These are phyloP conservation scores for Sporothrix curviconia DNA, from an alignment of 2,329 filamentous ascomycete genomes.

Conservation along the genomic window DNA sequence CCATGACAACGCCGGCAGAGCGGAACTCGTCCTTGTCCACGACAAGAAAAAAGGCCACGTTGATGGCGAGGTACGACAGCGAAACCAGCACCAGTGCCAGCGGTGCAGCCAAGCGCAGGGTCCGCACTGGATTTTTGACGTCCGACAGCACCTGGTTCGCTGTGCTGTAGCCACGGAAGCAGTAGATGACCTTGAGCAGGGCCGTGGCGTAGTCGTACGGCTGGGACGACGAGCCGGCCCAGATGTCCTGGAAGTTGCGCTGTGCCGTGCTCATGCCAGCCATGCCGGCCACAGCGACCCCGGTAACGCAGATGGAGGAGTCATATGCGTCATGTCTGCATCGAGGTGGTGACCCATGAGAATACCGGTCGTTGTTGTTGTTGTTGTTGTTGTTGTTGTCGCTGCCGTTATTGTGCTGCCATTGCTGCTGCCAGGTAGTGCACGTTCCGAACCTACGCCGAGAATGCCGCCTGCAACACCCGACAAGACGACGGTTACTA, in stretches of 20 bases:
- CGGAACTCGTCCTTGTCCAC: slow-evolving; percentile 50
- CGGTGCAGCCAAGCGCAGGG: slow-evolving; percentile 50
- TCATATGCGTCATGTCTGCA: slow-evolving; percentile 11
- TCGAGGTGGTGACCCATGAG: slow-evolving; percentile 19
- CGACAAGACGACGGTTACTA: slow-evolving; percentile 39
- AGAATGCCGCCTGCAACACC: slow-evolving; percentile 32
- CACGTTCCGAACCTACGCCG: slow-evolving; percentile 26
- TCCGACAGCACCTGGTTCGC: slow-evolving; percentile 52
- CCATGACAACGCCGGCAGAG: slow-evolving; percentile 46
- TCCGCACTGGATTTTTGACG: slow-evolving; percentile 50
- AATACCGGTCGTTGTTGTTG: neutral
- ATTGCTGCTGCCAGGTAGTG: too few species aligned
- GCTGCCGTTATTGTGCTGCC: too few species aligned
- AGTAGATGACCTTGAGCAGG: slow-evolving; percentile 51
- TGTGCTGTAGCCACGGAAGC: slow-evolving; percentile 48
- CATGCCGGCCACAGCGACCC: too few species aligned
- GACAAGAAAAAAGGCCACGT: slow-evolving; percentile 53
- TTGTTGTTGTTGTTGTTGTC: neutral
- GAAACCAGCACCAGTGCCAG: slow-evolving; percentile 48
- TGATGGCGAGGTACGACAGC: slow-evolving; percentile 50
- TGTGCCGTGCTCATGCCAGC: slow-evolving; percentile 27
- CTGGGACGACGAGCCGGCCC: slow-evolving; percentile 34
- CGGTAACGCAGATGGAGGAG: neutral
- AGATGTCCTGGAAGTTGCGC: slow-evolving; percentile 35
- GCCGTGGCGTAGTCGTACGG: slow-evolving; percentile 42